A percentile compares a stretch with the other conserved stretches of the same genome.
These are phyloP conservation scores for Aureobasidium mangrovei DNA, from an alignment of 2,329 filamentous ascomycete species.

Conservation along the genomic window DNA sequence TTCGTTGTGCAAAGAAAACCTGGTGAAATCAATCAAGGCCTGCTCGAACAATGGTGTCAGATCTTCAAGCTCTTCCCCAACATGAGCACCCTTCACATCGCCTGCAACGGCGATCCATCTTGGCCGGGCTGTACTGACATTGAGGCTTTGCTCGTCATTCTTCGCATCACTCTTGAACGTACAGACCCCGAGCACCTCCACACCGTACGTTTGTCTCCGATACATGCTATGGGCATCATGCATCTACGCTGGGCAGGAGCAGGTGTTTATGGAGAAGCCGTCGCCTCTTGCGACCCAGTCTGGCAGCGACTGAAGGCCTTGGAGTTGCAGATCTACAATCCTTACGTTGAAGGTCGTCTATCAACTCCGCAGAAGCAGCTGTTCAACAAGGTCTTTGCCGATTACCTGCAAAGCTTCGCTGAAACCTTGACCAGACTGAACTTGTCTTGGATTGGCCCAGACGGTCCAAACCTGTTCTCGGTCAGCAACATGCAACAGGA, in stretches of 20 bases:
- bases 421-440: slow-evolving; percentile 21
- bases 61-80: slow-evolving; percentile 19
- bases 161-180: slow-evolving; percentile 24
- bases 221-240: slow-evolving; percentile 26
- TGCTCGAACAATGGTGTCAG: slow-evolving; percentile 17
- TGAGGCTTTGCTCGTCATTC: slow-evolving; percentile 21
- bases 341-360: slow-evolving; percentile 17
- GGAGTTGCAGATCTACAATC: slow-evolving; percentile 23
- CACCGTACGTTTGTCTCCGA: slow-evolving; percentile 20
- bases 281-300: slow-evolving; percentile 4
- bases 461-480: slow-evolving; percentile 24
- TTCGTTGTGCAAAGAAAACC: slow-evolving; percentile 7
- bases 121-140: slow-evolving; percentile 24
- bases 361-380: slow-evolving; percentile 20
- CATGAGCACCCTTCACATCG: slow-evolving; percentile 19
- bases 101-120: slow-evolving; percentile 21
- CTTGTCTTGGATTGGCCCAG: slow-evolving; percentile 23
- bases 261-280: slow-evolving; percentile 19
- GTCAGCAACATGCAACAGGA: background rate
- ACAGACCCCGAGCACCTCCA: slow-evolving; percentile 17
- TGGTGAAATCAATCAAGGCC: background rate
- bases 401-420: slow-evolving; percentile 25
- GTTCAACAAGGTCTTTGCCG: slow-evolving; percentile 24
- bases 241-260: slow-evolving; percentile 27
- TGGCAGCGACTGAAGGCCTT: slow-evolving; percentile 24